Evolutionary conservation across 2,329 filamentous ascomycete genomes (phyloP).

Genomic region (Calonectria pteridis): DNA sequence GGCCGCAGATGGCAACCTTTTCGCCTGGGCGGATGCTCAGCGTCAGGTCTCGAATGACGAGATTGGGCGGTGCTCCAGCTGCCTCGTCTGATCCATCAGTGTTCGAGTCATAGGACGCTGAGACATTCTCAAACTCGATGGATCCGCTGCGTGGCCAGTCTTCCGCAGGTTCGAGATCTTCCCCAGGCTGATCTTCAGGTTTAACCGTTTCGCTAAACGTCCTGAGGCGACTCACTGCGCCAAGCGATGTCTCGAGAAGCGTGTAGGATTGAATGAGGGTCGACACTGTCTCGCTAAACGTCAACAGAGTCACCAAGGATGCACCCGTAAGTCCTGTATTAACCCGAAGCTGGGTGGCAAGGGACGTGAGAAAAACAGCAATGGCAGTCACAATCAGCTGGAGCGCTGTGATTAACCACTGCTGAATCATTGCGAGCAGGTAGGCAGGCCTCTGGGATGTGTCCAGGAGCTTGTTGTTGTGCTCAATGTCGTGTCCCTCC

Average conservation of each 20-base stretch:
- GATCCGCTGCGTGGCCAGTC: constrained; percentile 49
- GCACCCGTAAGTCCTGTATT: constrained; percentile 53
- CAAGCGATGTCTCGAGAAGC: constrained; percentile 38
- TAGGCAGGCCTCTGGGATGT: constrained; percentile 60
- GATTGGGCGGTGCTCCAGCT: constrained; percentile 1
- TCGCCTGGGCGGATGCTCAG: constrained; percentile 48
- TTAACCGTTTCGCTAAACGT: constrained; percentile 42
- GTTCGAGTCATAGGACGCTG: constrained; percentile 48
- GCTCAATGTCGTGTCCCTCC: constrained; percentile 44
- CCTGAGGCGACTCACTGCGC: constrained; percentile 37
- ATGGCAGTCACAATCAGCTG: constrained; percentile 62
- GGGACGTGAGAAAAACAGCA: constrained; percentile 57
- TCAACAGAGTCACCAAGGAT: constrained; percentile 54
- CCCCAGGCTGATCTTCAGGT: constrained; percentile 38
- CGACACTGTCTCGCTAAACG: constrained; percentile 48
- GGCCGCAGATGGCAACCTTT: constrained; percentile 53
- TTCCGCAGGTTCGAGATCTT: constrained; percentile 32
- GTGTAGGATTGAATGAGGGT: constrained; percentile 40
- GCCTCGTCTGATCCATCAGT: neutral
- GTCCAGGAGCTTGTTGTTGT: constrained; percentile 60
- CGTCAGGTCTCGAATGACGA: constrained; percentile 44
- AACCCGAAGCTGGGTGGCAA: constrained; percentile 58
- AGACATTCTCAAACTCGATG: constrained; percentile 48
- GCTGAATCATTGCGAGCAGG: constrained; percentile 58
- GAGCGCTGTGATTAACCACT: constrained; percentile 66